Percentiles rank a stretch among this genome's conserved stretches.
Conservation (phyloP, 2,329 filamentous ascomycete species). For the Alternaria incomplexa region DNA sequence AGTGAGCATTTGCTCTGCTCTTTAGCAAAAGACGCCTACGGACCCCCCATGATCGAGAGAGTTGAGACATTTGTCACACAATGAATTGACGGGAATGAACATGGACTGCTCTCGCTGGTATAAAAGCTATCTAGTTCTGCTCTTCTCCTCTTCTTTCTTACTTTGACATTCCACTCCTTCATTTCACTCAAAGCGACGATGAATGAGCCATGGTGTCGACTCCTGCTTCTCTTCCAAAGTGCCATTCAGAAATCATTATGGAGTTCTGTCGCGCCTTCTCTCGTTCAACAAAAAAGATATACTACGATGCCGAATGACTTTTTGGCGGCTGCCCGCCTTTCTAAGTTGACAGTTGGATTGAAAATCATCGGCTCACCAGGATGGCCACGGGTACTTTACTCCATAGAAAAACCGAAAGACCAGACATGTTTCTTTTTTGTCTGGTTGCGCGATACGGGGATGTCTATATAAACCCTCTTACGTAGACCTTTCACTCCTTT, state of each 20-base stretch:
- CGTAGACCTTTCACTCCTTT: background rate
- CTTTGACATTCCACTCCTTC: background rate
- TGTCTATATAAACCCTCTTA: background rate
- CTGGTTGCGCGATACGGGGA: background rate
- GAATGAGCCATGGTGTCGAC: background rate
- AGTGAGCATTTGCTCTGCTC: background rate
- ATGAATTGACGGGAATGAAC: too few species aligned
- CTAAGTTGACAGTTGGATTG: background rate
- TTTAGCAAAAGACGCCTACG: background rate
- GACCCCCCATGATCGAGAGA: too few species aligned
- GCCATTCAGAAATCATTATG: rapidly evolving
- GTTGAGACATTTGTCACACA: too few species aligned
- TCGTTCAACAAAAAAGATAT: background rate
- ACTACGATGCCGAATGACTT: background rate
- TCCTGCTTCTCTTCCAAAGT: background rate
- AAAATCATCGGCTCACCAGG: background rate
- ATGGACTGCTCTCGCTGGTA: background rate
- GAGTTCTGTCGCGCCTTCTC: background rate
- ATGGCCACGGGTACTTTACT: background rate
- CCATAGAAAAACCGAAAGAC: background rate
- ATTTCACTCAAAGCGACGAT: too few species aligned
- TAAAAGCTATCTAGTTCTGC: background rate
- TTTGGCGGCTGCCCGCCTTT: background rate
- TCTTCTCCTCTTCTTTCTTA: background rate
- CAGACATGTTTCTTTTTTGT: background rate